Evolutionary conservation across 441 rosid genomes (phyloP), one percentile per base, ranked within the genome.

Genomic region (Euphorbia schlechtendalii): DNA sequence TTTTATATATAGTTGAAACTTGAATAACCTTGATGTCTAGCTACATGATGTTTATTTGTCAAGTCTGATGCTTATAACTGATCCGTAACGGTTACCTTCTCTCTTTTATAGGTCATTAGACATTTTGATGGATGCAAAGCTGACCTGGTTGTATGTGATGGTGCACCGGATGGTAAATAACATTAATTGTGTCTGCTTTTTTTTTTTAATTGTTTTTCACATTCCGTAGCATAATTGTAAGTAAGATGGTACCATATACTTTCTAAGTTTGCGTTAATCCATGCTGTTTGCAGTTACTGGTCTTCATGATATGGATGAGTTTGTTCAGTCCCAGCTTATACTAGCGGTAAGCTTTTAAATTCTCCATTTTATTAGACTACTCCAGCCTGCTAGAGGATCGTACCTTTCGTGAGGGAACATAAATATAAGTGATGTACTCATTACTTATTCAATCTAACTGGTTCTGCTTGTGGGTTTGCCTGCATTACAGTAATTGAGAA

Each of bases 221-320:
- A 59, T 43, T 56, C 0, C 24, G 67, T 61, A 14, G 12, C 11
- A 30, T 45, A 45, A 34, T 34, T 5, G 40, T 34, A 34, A 34
- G 13, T 48, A 14, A 17, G 38, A 1, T 38, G 36, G 13, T 61
- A 30, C 27, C 41, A 68, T 65, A 20, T 41, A 48, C 53, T 60
- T 72, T 56, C 51, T 46, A 45, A 60, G 53, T 64, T 69, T 64
- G 38, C 40, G 69, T 51, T 69, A 12, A 41, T 68, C 46, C 9
- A 12, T 78, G 65, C 40, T 73, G 59, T 54, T 74, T 78, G 76
- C 80, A 91, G 99, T 94, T 59, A 91, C 98, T 3, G 98, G 98
- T 74, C 96, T 91, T 77, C 99, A 91, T 72, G 99, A 91, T 79
- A 87, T 94, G 98, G 98, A 94, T 80, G 98, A 94, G 74, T 94